Base-by-base conservation (phyloP, 768 basidiomycete genomes). In the Leucocoprinus birnbaumii region DNA sequence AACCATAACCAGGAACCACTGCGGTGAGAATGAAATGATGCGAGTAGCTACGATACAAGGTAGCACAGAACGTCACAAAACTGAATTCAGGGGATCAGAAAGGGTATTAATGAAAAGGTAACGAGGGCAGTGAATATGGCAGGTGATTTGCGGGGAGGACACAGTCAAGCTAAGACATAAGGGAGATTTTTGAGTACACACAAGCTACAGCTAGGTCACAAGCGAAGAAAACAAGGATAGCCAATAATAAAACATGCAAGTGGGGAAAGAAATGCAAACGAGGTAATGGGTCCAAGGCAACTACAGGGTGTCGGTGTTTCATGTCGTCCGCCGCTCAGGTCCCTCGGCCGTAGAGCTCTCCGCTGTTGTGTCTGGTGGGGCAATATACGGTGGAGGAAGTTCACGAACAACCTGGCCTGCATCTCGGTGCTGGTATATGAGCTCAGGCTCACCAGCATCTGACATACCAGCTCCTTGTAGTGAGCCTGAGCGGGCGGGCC, bases 391-490 rank as follows among this genome's bases (percentile, higher is more conserved):
- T 24, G 75, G 74, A 8, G 74, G 74, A 0, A 73, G 63, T 54
- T 75, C 74, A 24, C 69, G 71, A n/a, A 74, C 70, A 16, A 68
- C 55, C 38, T 57, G 60, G 24, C 63, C 65, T 13, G 69, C 73
- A 51, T 76, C 74, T 27, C 65, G 61, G 60, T 76, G 75, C 55
- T 74, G 74, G 21, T 74, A 68, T 41, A 75, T 65, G 58, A 74
- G 66, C 42, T 73, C 73, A 6, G 64, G 65, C 14, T 58, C 59
- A 21, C 40, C 47, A 1, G 42, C 19, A n/a, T 43, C 55, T 2
- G 31, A 38, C 13, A 26, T 35, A 7, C 18, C n/a, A 18, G 48
- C 44, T 16, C 38, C 38, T 16, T 54, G 53, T 26, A 51, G 52
- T 41, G 58, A 42, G 26, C 48, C 52, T 1, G 52, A 52, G 24